phyloP scores from a whole-genome alignment of 2,329 filamentous ascomycete species.

The Ustilaginoidea virens region DNA sequence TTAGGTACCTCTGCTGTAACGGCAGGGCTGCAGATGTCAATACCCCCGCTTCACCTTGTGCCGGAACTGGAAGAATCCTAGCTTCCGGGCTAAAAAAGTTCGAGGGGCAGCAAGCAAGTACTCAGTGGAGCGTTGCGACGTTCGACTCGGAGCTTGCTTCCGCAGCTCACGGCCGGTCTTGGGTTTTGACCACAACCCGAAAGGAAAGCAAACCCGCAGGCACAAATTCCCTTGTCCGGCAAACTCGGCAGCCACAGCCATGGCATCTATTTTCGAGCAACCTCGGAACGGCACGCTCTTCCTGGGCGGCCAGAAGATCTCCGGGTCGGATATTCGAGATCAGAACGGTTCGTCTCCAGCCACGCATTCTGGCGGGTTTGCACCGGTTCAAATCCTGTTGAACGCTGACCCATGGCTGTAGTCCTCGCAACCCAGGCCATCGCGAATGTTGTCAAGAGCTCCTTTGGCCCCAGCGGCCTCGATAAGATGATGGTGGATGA shows the following conservation, averaged over 20 bases:
- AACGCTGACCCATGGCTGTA: slow-evolving; percentile 17
- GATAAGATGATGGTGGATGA: slow-evolving; percentile 99
- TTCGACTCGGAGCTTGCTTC: no score
- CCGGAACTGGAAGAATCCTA: slow-evolving; percentile 14
- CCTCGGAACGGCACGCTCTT: slow-evolving; percentile 92
- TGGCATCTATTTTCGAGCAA: slow-evolving; percentile 95
- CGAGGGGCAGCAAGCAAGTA: slow-evolving; percentile 14
- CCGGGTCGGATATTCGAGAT: slow-evolving; percentile 87
- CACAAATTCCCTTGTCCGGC: slow-evolving; percentile 5
- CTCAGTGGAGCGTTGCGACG: no score
- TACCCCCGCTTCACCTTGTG: no score
- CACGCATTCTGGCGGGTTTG: not conserved
- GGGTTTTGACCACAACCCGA: slow-evolving; percentile 3
- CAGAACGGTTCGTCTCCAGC: slow-evolving; percentile 57
- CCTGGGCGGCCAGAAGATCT: slow-evolving; percentile 94
- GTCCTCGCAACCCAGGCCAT: slow-evolving; percentile 93
- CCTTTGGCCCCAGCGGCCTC: slow-evolving; percentile 88
- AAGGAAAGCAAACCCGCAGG: not conserved
- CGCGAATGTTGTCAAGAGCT: slow-evolving; percentile 97
- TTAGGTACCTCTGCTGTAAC: no score
- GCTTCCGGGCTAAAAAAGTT: slow-evolving; percentile 15
- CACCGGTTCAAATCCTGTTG: not conserved
- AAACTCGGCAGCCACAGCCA: slow-evolving; percentile 24
- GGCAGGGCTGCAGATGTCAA: no score
- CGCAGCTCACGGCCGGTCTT: slow-evolving; percentile 5